These are phyloP conservation scores for Dipodascopsis uninucleata DNA, from an alignment of 805 yeast genomes.

Conservation along the genomic window DNA sequence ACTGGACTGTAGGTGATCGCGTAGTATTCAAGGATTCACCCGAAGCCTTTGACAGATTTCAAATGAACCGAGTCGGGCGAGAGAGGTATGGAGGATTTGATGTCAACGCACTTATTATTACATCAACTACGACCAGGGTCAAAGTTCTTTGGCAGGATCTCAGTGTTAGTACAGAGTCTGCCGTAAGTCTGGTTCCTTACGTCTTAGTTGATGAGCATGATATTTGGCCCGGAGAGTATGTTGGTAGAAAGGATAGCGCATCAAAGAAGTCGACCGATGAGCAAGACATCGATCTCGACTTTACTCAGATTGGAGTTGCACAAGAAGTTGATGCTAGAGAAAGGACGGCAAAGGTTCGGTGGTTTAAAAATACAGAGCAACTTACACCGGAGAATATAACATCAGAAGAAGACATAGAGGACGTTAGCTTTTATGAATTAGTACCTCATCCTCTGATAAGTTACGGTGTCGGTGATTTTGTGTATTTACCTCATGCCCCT, in stretches of 20 bases:
- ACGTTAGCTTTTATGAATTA: constrained; percentile 25
- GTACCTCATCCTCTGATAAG: constrained; percentile 21
- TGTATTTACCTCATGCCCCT: constrained; percentile 23
- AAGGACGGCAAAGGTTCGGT: constrained; percentile 22
- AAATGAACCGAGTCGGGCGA: constrained; percentile 11
- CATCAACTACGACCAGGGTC: constrained; percentile 17
- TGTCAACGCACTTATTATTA: constrained; percentile 17
- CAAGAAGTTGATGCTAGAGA: constrained; percentile 21
- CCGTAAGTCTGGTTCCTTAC: constrained; percentile 20
- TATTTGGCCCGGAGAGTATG: constrained; percentile 26
- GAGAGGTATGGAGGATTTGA: constrained; percentile 26
- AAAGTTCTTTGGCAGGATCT: constrained; percentile 25
- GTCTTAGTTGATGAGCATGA: constrained; percentile 25
- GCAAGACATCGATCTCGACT: constrained; percentile 12
- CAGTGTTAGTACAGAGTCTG: constrained; percentile 7
- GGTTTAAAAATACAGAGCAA: constrained; percentile 17
- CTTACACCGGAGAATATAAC: constrained; percentile 18
- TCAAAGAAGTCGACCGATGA: not conserved
- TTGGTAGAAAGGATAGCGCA: constrained; percentile 15
- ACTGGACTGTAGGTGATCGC: constrained; percentile 27
- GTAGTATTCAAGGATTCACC: constrained; percentile 16
- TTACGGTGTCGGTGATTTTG: constrained; percentile 22
- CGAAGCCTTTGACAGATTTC: constrained; percentile 9
- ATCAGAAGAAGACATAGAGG: constrained; percentile 11
- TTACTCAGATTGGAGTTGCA: constrained; percentile 24